Evolutionary conservation across 2,329 filamentous ascomycete species (phyloP).

Genomic region (Aspergillus hortae): DNA sequence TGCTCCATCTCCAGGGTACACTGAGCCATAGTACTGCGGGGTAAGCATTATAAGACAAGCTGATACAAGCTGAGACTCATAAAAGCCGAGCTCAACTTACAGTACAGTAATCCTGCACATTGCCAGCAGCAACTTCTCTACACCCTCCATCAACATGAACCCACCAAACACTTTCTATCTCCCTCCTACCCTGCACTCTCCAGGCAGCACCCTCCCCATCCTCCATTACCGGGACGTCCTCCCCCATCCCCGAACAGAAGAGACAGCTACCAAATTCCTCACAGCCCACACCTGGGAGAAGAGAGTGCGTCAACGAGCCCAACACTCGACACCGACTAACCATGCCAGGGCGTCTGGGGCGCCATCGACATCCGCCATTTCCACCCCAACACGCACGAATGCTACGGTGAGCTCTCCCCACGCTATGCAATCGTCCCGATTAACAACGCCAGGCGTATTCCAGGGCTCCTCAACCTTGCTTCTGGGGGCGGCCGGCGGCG

Average conservation of each 20-base stretch:
- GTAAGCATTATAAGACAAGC: no score
- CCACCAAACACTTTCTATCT: not conserved
- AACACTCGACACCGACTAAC: not conserved
- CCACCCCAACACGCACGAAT: conserved; percentile 8
- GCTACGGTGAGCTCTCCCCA: conserved; percentile 1
- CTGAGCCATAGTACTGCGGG: no score
- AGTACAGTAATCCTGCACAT: not conserved
- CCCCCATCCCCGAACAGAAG: conserved; percentile 4
- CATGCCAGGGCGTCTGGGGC: conserved; percentile 2
- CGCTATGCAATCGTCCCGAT: no score
- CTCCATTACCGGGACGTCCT: conserved; percentile 6
- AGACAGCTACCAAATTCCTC: conserved; percentile 2
- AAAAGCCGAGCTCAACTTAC: no score
- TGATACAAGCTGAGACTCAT: no score
- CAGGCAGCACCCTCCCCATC: conserved; percentile 3
- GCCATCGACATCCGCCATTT: not conserved
- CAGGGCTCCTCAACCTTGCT: conserved; percentile 4
- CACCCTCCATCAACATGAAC: not conserved
- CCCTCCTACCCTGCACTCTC: not conserved
- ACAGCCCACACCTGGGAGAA: conserved; percentile 7
- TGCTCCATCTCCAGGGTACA: no score
- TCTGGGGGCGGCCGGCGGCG: not conserved
- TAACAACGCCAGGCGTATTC: not conserved
- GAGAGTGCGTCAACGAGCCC: not conserved
- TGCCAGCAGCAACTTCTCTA: no score